Evolutionary conservation across 371 early-diverging fungal genomes (phyloP).

Genomic region (Nematocida sp.): DNA sequence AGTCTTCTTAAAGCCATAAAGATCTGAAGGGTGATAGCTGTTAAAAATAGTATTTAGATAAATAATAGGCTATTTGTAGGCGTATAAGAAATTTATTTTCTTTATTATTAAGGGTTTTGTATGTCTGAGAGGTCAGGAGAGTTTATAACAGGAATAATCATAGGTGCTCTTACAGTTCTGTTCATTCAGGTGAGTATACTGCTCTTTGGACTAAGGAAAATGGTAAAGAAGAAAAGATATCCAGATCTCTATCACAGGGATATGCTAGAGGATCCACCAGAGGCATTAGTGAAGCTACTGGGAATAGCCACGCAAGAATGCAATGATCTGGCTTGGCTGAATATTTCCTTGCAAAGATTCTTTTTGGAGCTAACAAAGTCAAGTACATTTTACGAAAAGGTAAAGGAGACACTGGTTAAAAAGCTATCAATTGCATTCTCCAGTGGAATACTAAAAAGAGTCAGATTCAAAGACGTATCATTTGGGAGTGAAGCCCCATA

Average conservation of each 20-base stretch:
- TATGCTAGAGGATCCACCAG: conserved; percentile 31
- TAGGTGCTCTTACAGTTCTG: conserved; percentile 11
- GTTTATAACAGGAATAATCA: conserved; percentile 6
- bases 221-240: conserved; percentile 21
- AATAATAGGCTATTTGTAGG: not conserved
- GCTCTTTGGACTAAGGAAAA: conserved; percentile 33
- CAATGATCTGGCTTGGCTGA: conserved; percentile 60
- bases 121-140: conserved; percentile 12
- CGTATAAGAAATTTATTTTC: not conserved
- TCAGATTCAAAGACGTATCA: conserved; percentile 54
- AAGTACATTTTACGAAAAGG: conserved; percentile 53
- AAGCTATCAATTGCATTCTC: conserved; percentile 49
- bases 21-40: no score
- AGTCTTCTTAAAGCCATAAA: no score
- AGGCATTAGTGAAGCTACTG: conserved; percentile 6
- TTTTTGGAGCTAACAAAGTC: conserved; percentile 54
- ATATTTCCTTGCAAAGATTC: conserved; percentile 57
- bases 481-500: conserved; percentile 62
- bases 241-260: conserved; percentile 37
- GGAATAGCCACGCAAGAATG: conserved; percentile 45
- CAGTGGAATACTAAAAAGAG: conserved; percentile 49
- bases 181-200: conserved; percentile 16
- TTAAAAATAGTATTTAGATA: not conserved
- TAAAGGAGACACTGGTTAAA: conserved; percentile 50
- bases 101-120: conserved; percentile 1